Evolutionary conservation across 352 stramenopile genomes (phyloP), one percentile per base, ranked within the genome.

Genomic region (Globisporangium emineosum): DNA sequence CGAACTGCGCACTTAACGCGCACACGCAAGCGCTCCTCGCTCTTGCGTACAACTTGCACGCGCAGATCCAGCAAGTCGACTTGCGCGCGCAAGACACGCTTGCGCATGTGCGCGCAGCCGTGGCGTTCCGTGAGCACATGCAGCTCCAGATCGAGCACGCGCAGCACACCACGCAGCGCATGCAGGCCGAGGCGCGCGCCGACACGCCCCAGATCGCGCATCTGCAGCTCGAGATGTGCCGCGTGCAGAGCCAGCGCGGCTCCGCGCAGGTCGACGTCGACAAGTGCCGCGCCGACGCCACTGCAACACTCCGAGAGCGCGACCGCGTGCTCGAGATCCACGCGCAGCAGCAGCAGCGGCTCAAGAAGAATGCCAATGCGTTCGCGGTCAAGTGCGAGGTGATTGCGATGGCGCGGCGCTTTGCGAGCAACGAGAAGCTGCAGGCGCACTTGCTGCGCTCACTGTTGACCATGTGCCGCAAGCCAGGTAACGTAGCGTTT

Each of bases 361-460:
- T 75, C 42, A 55, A 52, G 35, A 40, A 29, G 4, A 40, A 29
- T 9, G 66, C 67, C 1, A 27, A 70, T 25, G 30, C 30, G 0
- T 67, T 75, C 32, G 43, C 67, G 19, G 53, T 73, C 17, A 74
- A 71, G 35, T 75, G 70, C 54, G 72, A 79, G 57, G 63, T 70
- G 51, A 37, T 79, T 15, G 54, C 58, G 2, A 49, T 77, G 51
- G 35, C 66, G 51, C 67, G 62, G 3, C 72, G 64, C 51, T 75
- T 75, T 55, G 54, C 62, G 9, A 40, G 32, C n/a, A 73, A 75
- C 30, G 67, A 71, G 19, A 33, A 15, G 8, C 47, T 79, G 33
- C 72, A 76, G 58, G 50, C 55, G 43, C 53, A 64, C 57, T 53
- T 67, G 21, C 17, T 79, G 49, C 58, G 64, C 10, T 65, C 72